These are phyloP conservation scores for Saccharomycopsis microspora DNA, from an alignment of 805 yeast species.

Conservation along the genomic window DNA sequence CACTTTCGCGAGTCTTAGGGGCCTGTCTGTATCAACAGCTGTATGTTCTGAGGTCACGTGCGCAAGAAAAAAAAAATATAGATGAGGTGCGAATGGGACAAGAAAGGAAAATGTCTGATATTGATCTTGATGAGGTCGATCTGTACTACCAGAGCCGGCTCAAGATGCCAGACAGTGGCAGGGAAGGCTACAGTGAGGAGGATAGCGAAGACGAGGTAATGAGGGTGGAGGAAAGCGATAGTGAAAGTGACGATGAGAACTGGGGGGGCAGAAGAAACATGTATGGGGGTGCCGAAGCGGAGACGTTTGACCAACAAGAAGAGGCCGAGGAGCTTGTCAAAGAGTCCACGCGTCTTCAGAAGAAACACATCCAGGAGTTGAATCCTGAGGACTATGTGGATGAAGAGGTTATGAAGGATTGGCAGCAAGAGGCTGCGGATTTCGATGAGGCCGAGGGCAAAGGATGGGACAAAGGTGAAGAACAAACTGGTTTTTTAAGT, in stretches of 20 bases:
- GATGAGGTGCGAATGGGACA: background rate
- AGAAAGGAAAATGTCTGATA: constrained; percentile 12
- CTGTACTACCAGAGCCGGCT: constrained; percentile 7
- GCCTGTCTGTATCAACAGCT: too few species aligned
- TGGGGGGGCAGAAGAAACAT: constrained; percentile 36
- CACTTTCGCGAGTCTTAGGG: too few species aligned
- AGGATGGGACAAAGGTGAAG: constrained; percentile 22
- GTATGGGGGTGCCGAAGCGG: constrained; percentile 43
- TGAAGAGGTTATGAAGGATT: constrained; percentile 69
- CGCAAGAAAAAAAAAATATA: too few species aligned
- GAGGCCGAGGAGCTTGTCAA: constrained; percentile 68
- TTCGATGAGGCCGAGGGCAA: constrained; percentile 24
- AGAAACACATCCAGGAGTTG: constrained; percentile 64
- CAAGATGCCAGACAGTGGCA: constrained; percentile 5
- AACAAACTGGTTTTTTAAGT: constrained; percentile 23
- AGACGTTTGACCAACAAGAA: constrained; percentile 40
- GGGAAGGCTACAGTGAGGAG: constrained; percentile 8
- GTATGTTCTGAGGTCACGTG: too few species aligned
- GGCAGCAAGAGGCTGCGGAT: constrained; percentile 52
- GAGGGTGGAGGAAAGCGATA: constrained; percentile 24
- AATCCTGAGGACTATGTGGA: constrained; percentile 67
- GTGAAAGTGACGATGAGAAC: constrained; percentile 28
- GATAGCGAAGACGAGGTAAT: constrained; percentile 14
- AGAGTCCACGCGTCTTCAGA: constrained; percentile 83
- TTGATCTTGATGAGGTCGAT: constrained; percentile 16